Base-by-base conservation (phyloP, 2,329 filamentous ascomycete genomes). In the Thelonectria olida region DNA sequence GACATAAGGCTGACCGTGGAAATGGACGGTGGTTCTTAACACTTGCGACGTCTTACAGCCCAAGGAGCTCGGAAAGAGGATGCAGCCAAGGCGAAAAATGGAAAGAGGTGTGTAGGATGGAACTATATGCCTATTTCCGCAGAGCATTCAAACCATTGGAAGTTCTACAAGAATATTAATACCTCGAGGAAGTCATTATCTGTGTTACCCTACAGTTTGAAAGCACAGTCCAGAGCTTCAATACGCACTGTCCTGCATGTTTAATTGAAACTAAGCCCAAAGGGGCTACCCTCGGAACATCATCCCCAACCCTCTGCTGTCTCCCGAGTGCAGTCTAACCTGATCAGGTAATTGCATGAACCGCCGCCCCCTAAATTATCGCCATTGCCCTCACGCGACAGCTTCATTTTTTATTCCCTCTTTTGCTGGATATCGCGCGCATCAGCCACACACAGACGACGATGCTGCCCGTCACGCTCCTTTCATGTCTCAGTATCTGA, bases 401-500 rank as follows among this genome's bases (percentile, higher is more conserved):
- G 12, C 31, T 2, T 27, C 47, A 23, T 22, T 49, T 17, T 45
- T 17, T 47, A 27, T 23, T 42, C 47, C 39, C 28, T n/a, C 31
- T 34, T 31, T 31, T 31, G 31, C 12, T 15, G 15, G 63, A 27
- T 39, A 39, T 48, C 53, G 36, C 48, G 39, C 44, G 25, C 31
- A 61, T 44, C 49, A 45, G 49, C 25, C 15, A 25, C 27, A n/a
- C 22, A 9, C 28, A 8, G 28, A 36, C 65, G 59, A 69, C 68
- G 38, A 71, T 71, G 68, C 60, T 58, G 39, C 41, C 56, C 41
- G 54, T 65, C 68, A 42, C n/a, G n/a, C 38, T 71, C 63, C 19
- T 60, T 64, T 22, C 27, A 45, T 60, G 53, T 56, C 55, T 58
- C 58, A 48, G n/a, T n/a, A n/a, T n/a, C 27, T 62, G 31, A 56